Base-by-base conservation (phyloP, 306 rosid species). In the Dicorynia guianensis region DNA sequence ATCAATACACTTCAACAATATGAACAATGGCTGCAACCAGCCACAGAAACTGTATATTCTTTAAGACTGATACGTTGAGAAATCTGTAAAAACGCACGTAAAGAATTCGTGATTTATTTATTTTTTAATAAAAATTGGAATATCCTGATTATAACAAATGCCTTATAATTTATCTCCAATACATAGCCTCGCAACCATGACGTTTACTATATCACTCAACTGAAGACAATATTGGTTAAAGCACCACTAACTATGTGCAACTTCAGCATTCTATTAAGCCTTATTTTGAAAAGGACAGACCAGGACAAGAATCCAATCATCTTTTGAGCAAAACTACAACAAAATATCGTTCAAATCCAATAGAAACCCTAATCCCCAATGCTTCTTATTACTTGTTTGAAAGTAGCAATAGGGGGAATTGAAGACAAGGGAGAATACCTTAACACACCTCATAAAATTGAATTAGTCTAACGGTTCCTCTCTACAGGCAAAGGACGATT, bases 401-500 rank as follows among this genome's bases (percentile, higher is more conserved):
- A 55, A 46, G 5, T 6, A 44, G 17, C 33, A 10, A 11, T 0
- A 59, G 15, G 12, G 1, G 3, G 58, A 56, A 15, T 30, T 18
- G 60, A 1, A 63, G 1, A 34, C 2, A 36, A 65, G 9, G 17
- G 52, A 48, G 7, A 62, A 79, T 25, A 85, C 60, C 64, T 74
- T 33, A 39, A 85, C 97, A 53, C 0, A 82, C 85, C 86, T 72
- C 65, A 63, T 25, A 6, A 5, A 15, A 68, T 7, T 35, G 20
- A 47, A 15, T 33, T 76, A 55, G 46, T 15, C 77, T 87, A 95
- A 63, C 97, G 97, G 77, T 83, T 92, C 72, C 83, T 89, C 91
- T 92, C 97, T 33, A 96, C 97, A 11, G 99, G 99, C 85, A 95
- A 86, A 5, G 99, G 98, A 13, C 97, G 93, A 73, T 95, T 95